Evolutionary conservation across 2,329 filamentous ascomycete genomes (phyloP), one percentile per base, ranked within the genome.

Genomic region (Orbilia quercus): DNA sequence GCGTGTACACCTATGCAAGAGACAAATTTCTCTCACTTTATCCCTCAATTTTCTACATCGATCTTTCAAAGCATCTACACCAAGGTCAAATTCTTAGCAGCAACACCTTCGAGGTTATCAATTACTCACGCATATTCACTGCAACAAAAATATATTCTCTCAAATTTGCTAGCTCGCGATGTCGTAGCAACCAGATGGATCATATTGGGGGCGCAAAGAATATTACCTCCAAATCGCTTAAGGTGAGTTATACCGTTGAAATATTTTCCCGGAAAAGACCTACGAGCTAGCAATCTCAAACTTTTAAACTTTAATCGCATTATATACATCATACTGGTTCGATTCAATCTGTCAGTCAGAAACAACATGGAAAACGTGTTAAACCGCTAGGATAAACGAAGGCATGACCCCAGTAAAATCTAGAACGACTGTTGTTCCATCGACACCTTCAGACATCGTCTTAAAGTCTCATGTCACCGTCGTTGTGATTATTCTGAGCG

Each of bases 391-490:
- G 7, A 50, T 50, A 31, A 31, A 40, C 16, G 31, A 12, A 22
- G 18, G 20, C 4, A 20, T 36, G 40, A 28, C 40, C 1, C n/a
- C 44, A 7, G 18, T 38, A n/a, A 51, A 63, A 16, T 40, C 45
- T 5, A 22, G 6, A 11, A 20, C 28, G 38, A 6, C 38, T 28
- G 31, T 16, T 18, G 22, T 6, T 36, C 14, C 38, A 16, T n/a
- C 40, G 12, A 22, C 40, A 4, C 2, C n/a, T 11, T 23, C 58
- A 0, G 45, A 36, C 4, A 40, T 23, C 34, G 45, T 71, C 7
- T 31, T 71, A 16, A 42, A 45, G 38, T 64, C 66, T 11, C 58
- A 71, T 47, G 31, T 36, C 5, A 51, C 23, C 0, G 44, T 71
- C 6, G 44, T 64, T 34, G 20, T 64, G 18, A 45, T 57, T 18